These are phyloP conservation scores for Beauveria medogensis DNA, from an alignment of 2,329 filamentous ascomycete species.

Conservation along the genomic window DNA sequence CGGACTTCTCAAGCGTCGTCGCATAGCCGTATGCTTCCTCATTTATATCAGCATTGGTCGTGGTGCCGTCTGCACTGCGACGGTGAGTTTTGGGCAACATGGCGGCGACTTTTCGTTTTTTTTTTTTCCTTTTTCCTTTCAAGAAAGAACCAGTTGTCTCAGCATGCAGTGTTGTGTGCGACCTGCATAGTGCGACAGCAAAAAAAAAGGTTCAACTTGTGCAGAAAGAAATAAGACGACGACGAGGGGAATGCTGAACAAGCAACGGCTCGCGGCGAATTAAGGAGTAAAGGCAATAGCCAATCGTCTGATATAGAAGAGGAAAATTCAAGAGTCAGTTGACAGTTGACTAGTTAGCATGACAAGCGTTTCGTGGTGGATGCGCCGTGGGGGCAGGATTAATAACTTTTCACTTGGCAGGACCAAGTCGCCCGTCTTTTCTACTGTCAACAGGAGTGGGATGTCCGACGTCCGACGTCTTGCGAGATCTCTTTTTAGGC, in stretches of 20 bases:
- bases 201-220: too few relatives aligned
- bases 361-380: background rate
- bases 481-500: too few relatives aligned
- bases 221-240: too few relatives aligned
- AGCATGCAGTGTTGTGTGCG: background rate
- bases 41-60: background rate
- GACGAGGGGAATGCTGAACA: background rate
- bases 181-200: background rate
- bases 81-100: conserved; percentile 1
- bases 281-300: background rate
- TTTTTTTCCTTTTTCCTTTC: too few relatives aligned
- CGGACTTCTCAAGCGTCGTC: background rate
- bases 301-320: background rate
- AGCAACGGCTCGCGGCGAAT: background rate
- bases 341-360: too few relatives aligned
- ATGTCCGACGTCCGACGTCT: background rate
- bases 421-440: background rate
- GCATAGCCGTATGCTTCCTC: background rate
- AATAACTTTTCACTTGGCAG: background rate
- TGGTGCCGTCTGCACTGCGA: background rate
- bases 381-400: background rate
- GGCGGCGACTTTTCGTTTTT: background rate
- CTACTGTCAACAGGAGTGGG: background rate
- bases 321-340: background rate
- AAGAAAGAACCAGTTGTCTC: background rate